Base-by-base conservation (phyloP, 495 filamentous ascomycete genomes). In the Penicillium soppii region DNA sequence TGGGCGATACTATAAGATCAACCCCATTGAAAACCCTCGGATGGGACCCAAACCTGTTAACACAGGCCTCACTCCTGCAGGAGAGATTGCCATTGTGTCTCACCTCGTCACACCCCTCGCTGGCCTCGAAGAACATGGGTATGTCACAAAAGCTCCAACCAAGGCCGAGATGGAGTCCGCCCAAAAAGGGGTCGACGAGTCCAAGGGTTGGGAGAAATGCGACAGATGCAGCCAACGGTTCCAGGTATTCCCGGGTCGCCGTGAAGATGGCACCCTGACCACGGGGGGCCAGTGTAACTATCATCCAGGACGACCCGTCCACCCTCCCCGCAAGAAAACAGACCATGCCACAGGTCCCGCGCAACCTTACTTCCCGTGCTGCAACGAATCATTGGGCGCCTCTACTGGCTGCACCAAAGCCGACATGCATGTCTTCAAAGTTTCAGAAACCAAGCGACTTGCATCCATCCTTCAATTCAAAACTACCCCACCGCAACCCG, bases 211-310 rank as follows among this genome's bases (percentile, higher is more conserved):
- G 76, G 95, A 97, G 69, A 69, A 78, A 13, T 99, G 94, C 60
- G 92, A 96, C 61, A 86, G 94, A 12, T 99, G 94, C 67, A 76
- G 70, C 19, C 81, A 79, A 17, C 83, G 92, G 22, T 97, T 99
- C 61, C 91, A 96, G 65, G 90, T 95, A 13, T 97, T 95, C 58
- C 90, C 92, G 6, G 90, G 90, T 13, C 86, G 94, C 27, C 79
- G 90, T 40, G 81, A 81, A 47, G 94, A 97, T 58, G 94, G 92
- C 2, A 80, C 84, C 2, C 74, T 97, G 32, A 79, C 92, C 0
- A 84, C 80, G 4, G 87, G 88, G 25, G 91, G 92, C 0, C 60
- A 66, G 16, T 99, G 94, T 70, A 81, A 69, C 1, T 84, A 91
- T 65, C 94, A 98, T 65, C 85, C 79, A 35, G 89, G 83, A 7